Evolutionary conservation across 257 asterid genomes (phyloP).

Genomic region (Solanum megistacrolobum): DNA sequence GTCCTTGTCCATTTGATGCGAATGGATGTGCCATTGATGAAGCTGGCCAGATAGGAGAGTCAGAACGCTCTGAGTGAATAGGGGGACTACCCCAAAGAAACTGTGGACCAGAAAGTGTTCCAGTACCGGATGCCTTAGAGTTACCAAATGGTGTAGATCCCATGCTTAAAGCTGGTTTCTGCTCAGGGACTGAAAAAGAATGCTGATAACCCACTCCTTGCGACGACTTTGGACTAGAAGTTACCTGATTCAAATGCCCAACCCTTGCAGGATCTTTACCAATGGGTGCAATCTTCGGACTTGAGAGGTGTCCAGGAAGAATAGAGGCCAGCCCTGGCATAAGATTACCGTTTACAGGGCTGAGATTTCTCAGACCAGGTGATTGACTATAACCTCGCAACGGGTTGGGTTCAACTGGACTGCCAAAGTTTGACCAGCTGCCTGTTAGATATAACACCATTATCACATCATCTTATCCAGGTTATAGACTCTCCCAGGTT

Average conservation of each 20-base stretch:
- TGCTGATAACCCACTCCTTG: constrained; percentile 29
- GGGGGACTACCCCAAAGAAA: constrained; percentile 97
- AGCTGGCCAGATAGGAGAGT: constrained; percentile 50
- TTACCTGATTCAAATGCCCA: constrained; percentile 26
- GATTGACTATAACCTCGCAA: constrained; percentile 47
- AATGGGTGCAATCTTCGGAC: constrained; percentile 83
- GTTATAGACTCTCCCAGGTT: background rate
- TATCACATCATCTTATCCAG: background rate
- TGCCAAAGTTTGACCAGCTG: constrained; percentile 73
- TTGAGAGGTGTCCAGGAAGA: constrained; percentile 52
- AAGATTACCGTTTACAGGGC: constrained; percentile 53
- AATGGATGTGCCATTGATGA: constrained; percentile 38
- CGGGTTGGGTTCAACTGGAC: constrained; percentile 66
- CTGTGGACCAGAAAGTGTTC: constrained; percentile 92
- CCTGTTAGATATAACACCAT: constrained; percentile 28
- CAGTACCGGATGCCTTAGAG: constrained; percentile 60
- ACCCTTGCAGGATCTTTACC: constrained; percentile 63
- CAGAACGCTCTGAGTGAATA: constrained; percentile 41
- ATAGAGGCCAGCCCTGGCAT: constrained; percentile 84
- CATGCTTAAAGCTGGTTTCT: constrained; percentile 46
- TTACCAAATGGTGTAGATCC: constrained; percentile 37
- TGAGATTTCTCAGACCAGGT: constrained; percentile 48
- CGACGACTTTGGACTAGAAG: constrained; percentile 4
- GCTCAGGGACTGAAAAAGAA: constrained; percentile 34
- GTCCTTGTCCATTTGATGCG: constrained; percentile 39